Base-by-base conservation (phyloP, 2,329 filamentous ascomycete species). In the Hypoxylon sp. region DNA sequence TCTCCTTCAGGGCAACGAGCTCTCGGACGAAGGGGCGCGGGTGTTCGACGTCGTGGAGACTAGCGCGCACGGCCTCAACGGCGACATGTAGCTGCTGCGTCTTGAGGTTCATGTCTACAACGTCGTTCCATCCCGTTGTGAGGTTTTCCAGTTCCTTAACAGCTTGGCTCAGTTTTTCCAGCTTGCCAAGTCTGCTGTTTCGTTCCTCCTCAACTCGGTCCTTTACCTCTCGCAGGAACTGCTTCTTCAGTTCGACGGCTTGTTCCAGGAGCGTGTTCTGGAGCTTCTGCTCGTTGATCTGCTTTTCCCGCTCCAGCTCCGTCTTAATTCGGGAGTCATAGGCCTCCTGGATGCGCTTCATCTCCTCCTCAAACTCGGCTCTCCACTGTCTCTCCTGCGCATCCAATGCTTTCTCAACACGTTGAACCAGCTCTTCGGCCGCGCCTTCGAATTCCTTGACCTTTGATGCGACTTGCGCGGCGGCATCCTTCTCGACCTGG, bases 61-160 rank as follows among this genome's bases (percentile, higher is more conserved):
- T 93, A 63, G 93, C 90, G 72, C 93, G 91, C 56, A 98, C 94
- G 41, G 95, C 93, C 78, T 99, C 96, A 30, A 98, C 92, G 19
- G 96, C 96, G 36, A 99, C 93, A 77, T 98, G 93, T 28, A 99
- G 90, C 82, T 98, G 94, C 81, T 99, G 96, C 0, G 96, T 98
- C 80, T 93, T 91, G 69, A 98, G 88, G 82, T 96, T 98, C 66
- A 88, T 86, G 78, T 98, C 94, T 21, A 99, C 89, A 38, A 98
- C 93, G 43, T 90, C 89, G 81, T 95, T 97, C 94, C 94, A 98
- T 72, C 93, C 91, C 1, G 89, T 88, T 1, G 94, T 97, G 60
- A 99, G 88, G 80, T 90, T 90, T 82, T 98, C 94, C 11, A 99
- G 89, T 74, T 97, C 93, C 41, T 86, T 85, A 17, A 99, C 93